Conservation (phyloP, 2,329 filamentous ascomycete species). For the Pyrenochaeta sp. region DNA sequence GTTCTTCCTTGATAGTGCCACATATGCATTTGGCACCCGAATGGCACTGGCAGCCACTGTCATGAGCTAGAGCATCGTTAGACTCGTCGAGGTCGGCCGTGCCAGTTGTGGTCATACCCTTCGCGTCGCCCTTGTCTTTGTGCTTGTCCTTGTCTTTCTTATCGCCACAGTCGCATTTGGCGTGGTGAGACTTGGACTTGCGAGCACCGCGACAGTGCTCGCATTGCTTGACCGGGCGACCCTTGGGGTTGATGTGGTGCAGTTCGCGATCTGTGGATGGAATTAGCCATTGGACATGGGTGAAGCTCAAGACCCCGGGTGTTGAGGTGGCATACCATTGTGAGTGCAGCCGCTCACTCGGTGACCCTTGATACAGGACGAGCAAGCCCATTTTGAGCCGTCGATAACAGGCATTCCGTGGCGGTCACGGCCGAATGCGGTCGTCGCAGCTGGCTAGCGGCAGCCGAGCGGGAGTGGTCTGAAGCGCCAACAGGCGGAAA, state of each 20-base stretch:
- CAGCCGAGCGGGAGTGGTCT: conserved; percentile 28
- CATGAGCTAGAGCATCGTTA: conserved; percentile 47
- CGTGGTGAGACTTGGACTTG: conserved; percentile 92
- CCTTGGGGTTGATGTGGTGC: conserved; percentile 96
- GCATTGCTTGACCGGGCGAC: conserved; percentile 96
- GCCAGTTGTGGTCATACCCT: conserved; percentile 50
- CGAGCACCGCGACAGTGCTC: conserved; percentile 94
- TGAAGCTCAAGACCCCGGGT: conserved; percentile 30
- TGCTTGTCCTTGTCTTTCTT: conserved; percentile 72
- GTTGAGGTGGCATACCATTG: conserved; percentile 68
- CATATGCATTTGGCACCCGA: conserved; percentile 69
- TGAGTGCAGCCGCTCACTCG: conserved; percentile 99
- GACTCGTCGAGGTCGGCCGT: conserved; percentile 33
- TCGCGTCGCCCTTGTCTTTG: conserved; percentile 56
- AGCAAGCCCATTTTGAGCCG: conserved; percentile 97
- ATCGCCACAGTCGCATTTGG: conserved; percentile 96
- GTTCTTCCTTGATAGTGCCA: conserved; percentile 64
- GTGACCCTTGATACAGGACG: conserved; percentile 97
- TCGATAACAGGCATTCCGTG: conserved; percentile 60
- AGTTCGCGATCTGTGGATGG: conserved; percentile 78
- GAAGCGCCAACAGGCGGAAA: conserved; percentile 20
- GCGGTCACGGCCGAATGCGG: conserved; percentile 43
- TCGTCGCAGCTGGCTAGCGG: conserved; percentile 41
- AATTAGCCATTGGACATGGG: conserved; percentile 27
- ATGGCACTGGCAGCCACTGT: conserved; percentile 61